phyloP scores from a whole-genome alignment of 768 basidiomycete species.

The Lactarius deliciosus region DNA sequence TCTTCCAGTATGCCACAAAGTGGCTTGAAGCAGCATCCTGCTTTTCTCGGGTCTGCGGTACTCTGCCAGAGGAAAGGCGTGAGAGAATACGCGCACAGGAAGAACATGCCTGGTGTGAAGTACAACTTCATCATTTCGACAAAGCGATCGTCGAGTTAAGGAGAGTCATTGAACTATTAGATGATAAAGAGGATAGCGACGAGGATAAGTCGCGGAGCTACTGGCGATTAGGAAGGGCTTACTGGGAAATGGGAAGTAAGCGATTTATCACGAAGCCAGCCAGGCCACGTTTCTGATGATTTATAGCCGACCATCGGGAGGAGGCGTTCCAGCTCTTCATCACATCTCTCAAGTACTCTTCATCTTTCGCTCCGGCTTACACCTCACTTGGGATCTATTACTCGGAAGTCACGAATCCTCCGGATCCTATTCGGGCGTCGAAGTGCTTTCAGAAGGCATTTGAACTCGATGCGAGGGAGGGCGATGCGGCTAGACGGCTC shows the following conservation, averaged over 20 bases:
- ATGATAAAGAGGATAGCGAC: conserved; percentile 46
- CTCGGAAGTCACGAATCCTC: conserved; percentile 61
- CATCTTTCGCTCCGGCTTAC: conserved; percentile 86
- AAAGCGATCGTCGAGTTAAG: conserved; percentile 50
- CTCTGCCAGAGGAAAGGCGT: conserved; percentile 47
- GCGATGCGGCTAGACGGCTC: conserved; percentile 76
- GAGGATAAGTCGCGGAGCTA: conserved; percentile 73
- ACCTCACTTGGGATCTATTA: conserved; percentile 94
- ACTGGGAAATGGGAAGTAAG: conserved; percentile 73
- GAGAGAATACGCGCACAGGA: conserved; percentile 66
- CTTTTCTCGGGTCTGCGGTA: conserved; percentile 58
- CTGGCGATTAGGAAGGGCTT: conserved; percentile 80
- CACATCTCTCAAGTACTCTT: conserved; percentile 67
- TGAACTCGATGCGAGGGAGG: conserved; percentile 89
- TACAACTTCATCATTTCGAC: conserved; percentile 50
- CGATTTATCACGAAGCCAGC: conserved; percentile 15
- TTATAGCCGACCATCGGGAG: conserved; percentile 49
- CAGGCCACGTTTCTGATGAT: neutral
- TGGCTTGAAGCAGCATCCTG: conserved; percentile 67
- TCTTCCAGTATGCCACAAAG: conserved; percentile 58
- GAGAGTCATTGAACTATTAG: conserved; percentile 46
- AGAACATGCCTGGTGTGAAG: conserved; percentile 83
- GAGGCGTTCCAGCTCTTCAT: conserved; percentile 81
- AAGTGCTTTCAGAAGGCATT: conserved; percentile 99
- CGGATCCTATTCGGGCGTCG: conserved; percentile 80